Evolutionary conservation across 164 flowering plant genomes (phyloP).

Genomic region (Chloranthus sessilifolius): DNA sequence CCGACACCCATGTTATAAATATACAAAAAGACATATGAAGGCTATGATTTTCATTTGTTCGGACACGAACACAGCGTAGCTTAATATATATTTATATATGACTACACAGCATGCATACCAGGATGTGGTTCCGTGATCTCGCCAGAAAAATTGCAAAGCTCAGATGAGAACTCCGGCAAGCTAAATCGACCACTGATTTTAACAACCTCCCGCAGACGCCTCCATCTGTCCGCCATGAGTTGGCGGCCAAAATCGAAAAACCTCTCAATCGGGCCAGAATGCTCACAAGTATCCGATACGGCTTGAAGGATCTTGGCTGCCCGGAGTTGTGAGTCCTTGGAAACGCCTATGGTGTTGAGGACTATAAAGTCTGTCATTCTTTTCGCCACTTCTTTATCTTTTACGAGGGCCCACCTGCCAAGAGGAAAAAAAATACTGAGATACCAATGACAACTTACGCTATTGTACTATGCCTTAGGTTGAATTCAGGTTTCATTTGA

Average conservation of each 20-base stretch:
- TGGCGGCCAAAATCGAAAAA: slow-evolving; percentile 34
- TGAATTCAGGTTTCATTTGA: no score
- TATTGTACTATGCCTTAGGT: no score
- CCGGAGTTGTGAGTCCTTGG: slow-evolving; percentile 68
- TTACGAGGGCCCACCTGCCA: slow-evolving; percentile 68
- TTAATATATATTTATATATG: no score
- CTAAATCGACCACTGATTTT: slow-evolving; percentile 35
- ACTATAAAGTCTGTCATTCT: slow-evolving; percentile 49
- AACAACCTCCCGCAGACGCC: slow-evolving; percentile 37
- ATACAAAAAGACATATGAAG: no score
- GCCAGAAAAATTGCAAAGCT: slow-evolving; percentile 31
- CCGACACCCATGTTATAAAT: no score
- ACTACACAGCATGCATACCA: no score
- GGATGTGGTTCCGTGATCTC: slow-evolving; percentile 32
- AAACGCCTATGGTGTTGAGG: slow-evolving; percentile 54
- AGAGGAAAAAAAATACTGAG: not conserved
- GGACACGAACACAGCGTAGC: no score
- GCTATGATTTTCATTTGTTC: no score
- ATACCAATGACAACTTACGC: no score
- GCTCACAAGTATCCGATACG: slow-evolving; percentile 34
- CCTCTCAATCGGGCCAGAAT: slow-evolving; percentile 7
- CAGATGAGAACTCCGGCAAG: slow-evolving; percentile 40
- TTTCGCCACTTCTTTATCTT: slow-evolving; percentile 47
- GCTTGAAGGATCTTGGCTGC: slow-evolving; percentile 50
- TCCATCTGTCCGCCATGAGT: slow-evolving; percentile 54